These are phyloP conservation scores for Colletotrichum liriopes DNA, from an alignment of 2,329 filamentous ascomycete species.

Conservation along the genomic window DNA sequence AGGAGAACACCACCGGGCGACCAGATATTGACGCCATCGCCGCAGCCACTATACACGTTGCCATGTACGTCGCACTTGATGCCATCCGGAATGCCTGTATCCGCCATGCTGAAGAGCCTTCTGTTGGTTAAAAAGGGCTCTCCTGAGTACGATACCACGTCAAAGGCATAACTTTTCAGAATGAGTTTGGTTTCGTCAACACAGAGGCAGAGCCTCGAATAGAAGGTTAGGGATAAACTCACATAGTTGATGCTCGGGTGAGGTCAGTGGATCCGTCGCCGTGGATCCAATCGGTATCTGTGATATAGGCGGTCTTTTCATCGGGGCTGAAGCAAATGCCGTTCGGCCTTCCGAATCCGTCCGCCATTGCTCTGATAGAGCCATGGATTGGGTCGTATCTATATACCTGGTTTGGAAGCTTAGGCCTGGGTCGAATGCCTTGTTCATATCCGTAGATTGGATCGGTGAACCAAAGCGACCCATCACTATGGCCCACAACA, in stretches of 20 bases:
- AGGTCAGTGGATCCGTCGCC: conserved; percentile 51
- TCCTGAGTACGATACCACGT: conserved; percentile 46
- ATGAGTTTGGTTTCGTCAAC: neutral
- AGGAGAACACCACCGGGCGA: conserved; percentile 61
- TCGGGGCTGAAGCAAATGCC: conserved; percentile 63
- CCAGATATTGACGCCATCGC: conserved; percentile 66
- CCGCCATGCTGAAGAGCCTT: conserved; percentile 66
- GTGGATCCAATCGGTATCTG: conserved; percentile 56
- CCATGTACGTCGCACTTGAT: conserved; percentile 63
- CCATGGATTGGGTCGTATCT: conserved; percentile 58
- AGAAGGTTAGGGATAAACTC: neutral
- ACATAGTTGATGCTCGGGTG: conserved; percentile 39
- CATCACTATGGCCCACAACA: conserved; percentile 60
- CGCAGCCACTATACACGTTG: conserved; percentile 65
- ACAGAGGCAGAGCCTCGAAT: neutral
- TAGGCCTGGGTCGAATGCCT: conserved; percentile 61
- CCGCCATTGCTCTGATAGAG: conserved; percentile 61
- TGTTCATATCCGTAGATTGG: conserved; percentile 65
- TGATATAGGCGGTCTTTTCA: conserved; percentile 61
- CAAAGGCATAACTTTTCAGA: conserved; percentile 56
- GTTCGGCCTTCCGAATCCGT: conserved; percentile 64
- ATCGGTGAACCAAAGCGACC: conserved; percentile 67
- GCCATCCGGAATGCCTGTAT: conserved; percentile 62
- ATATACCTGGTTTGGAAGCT: conserved; percentile 64
- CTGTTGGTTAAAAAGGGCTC: conserved; percentile 59